Conservation (phyloP, 2,329 filamentous ascomycete genomes). For the Pseudogymnoascus destructans region DNA sequence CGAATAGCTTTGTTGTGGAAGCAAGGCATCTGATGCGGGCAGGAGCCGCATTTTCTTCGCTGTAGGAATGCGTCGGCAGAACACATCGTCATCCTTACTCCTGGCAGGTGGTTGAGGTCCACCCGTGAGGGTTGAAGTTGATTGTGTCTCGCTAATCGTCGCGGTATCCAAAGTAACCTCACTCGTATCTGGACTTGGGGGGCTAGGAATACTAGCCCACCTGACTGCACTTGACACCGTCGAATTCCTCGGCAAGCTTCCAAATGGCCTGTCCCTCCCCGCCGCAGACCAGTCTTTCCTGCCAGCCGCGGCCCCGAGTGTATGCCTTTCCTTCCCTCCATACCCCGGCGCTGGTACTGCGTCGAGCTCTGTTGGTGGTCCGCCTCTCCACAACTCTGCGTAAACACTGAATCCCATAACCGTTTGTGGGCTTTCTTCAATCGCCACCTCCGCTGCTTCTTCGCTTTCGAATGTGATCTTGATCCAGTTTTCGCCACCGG, state of each 20-base stretch:
- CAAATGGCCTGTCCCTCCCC: not conserved
- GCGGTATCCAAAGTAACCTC: conserved; percentile 42
- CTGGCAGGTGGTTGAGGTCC: conserved; percentile 10
- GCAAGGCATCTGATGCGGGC: conserved; percentile 56
- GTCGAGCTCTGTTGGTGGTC: conserved; percentile 50
- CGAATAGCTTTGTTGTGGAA: conserved; percentile 51
- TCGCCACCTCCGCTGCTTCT: conserved; percentile 55
- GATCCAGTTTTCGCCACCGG: conserved; percentile 84
- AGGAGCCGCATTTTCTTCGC: conserved; percentile 53
- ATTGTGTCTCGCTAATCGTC: conserved; percentile 28
- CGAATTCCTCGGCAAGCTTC: conserved; percentile 1
- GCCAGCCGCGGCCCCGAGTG: not conserved
- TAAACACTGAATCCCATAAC: conserved; percentile 58
- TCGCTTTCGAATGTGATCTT: conserved; percentile 69
- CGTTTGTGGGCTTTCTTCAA: conserved; percentile 57
- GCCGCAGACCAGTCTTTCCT: conserved; percentile 1
- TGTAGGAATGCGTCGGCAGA: conserved; percentile 50
- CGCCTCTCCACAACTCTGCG: conserved; percentile 55
- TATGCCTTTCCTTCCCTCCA: not conserved
- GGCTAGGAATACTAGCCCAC: not conserved
- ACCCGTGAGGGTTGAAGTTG: conserved; percentile 21
- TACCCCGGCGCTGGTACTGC: conserved; percentile 34
- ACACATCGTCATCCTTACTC: conserved; percentile 31
- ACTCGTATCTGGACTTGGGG: not conserved
- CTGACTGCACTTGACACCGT: not conserved